These are phyloP conservation scores for Tagetes patula DNA, from an alignment of 129 eudicot species.

Conservation along the genomic window DNA sequence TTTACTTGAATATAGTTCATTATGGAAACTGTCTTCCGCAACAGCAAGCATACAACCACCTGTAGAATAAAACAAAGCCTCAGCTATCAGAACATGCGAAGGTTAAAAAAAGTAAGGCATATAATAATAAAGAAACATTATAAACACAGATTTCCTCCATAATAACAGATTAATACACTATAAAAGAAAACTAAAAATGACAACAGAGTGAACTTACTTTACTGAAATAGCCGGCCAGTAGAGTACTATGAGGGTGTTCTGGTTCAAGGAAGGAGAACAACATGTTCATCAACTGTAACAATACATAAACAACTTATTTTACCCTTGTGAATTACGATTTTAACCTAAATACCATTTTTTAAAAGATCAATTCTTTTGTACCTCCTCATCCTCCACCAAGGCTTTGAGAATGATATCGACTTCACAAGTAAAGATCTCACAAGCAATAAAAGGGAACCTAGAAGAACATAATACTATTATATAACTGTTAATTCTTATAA, in stretches of 20 bases:
- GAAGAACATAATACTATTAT: slow-evolving; percentile 22
- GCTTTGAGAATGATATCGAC: slow-evolving; percentile 87
- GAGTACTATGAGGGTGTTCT: slow-evolving; percentile 66
- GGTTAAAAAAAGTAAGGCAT: not conserved
- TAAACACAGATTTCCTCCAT: not conserved
- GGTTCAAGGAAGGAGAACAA: slow-evolving; percentile 91
- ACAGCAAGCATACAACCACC: slow-evolving; percentile 85
- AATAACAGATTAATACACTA: not conserved
- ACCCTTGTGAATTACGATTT: not conserved
- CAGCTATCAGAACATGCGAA: slow-evolving; percentile 10
- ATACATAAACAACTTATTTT: slow-evolving; percentile 19
- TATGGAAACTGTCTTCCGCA: slow-evolving; percentile 83
- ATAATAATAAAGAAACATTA: not conserved
- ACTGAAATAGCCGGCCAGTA: slow-evolving; percentile 92
- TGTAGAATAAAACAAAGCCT: slow-evolving; percentile 33
- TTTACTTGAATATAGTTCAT: slow-evolving; percentile 87
- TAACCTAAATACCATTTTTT: slow-evolving; percentile 4
- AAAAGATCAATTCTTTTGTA: slow-evolving; percentile 20
- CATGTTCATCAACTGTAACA: slow-evolving; percentile 75
- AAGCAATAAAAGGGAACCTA: slow-evolving; percentile 93
- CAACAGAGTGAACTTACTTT: slow-evolving; percentile 50
- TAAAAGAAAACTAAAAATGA: not conserved
- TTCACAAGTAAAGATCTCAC: slow-evolving; percentile 98
- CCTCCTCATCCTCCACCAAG: slow-evolving; percentile 95
- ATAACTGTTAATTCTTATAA: not conserved